Percentiles rank a stretch among this genome's conserved stretches.
These are phyloP conservation scores for Pseudotsuga menziesii DNA, from an alignment of 75 land plant species.

Conservation along the genomic window DNA sequence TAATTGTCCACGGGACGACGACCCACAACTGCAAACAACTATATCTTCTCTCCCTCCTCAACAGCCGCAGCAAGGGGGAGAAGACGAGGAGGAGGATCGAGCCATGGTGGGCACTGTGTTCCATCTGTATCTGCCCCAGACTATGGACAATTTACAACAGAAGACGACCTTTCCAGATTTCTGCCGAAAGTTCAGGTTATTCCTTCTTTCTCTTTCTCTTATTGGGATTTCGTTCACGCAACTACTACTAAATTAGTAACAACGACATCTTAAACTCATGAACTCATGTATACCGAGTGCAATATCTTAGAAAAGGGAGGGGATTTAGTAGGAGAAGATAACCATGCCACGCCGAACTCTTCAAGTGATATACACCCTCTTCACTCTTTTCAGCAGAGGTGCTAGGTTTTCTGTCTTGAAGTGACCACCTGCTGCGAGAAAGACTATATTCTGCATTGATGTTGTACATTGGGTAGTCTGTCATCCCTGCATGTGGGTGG, in stretches of 20 bases:
- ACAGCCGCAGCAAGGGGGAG: conserved; percentile 9
- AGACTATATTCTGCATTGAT: too few relatives aligned
- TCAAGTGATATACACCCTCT: neutral
- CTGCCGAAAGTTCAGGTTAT: conserved; percentile 85
- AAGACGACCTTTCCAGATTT: conserved; percentile 89
- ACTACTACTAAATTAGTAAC: neutral
- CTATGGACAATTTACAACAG: conserved; percentile 41
- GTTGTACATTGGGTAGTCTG: too few relatives aligned
- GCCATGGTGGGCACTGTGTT: conserved; percentile 59
- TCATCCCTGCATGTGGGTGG: too few relatives aligned
- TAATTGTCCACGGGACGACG: conserved; percentile 12
- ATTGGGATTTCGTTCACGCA: neutral
- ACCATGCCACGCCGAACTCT: neutral
- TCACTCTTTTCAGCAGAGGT: neutral
- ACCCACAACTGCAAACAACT: neutral
- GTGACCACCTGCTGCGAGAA: too few relatives aligned
- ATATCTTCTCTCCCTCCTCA: neutral
- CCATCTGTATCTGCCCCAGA: conserved; percentile 62
- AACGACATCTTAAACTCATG: neutral
- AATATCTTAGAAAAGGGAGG: neutral
- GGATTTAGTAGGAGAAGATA: too few relatives aligned
- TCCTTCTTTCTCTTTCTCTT: neutral
- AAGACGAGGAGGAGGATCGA: conserved; percentile 18
- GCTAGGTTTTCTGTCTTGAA: neutral
- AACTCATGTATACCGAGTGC: neutral